Conservation (phyloP, 495 filamentous ascomycete genomes). For the Aspergillus wentii region DNA sequence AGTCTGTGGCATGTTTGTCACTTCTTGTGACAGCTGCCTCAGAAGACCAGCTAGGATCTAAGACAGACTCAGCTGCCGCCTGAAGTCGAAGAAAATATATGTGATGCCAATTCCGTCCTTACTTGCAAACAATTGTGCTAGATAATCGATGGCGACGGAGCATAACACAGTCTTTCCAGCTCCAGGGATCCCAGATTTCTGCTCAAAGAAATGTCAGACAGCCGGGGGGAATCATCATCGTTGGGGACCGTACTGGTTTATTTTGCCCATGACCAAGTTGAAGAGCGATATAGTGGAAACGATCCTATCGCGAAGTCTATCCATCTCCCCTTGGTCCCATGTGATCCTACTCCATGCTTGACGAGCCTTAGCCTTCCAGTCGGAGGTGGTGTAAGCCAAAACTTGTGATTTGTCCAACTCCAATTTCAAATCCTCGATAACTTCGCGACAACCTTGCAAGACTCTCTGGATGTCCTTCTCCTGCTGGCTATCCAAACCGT, state of each 20-base stretch:
- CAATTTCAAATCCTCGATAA: slow-evolving; percentile 1
- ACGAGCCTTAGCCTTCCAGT: background rate
- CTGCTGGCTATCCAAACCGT: background rate
- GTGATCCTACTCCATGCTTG: slow-evolving; percentile 1
- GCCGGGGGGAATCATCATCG: too few species aligned
- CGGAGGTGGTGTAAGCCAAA: background rate
- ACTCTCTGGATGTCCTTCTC: background rate
- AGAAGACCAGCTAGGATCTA: background rate
- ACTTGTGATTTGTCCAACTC: slow-evolving; percentile 1
- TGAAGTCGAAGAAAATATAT: slow-evolving; percentile 2
- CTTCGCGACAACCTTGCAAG: background rate
- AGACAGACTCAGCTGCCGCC: background rate
- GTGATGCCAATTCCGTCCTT: background rate
- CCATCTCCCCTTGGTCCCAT: slow-evolving; percentile 3
- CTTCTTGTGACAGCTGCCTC: background rate
- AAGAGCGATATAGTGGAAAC: background rate
- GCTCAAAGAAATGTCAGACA: background rate
- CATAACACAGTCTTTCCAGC: slow-evolving; percentile 1
- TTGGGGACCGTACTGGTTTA: background rate
- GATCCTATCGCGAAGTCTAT: slow-evolving; percentile 1
- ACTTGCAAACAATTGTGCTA: slow-evolving; percentile 2
- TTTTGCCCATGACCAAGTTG: background rate
- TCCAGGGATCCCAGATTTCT: slow-evolving; percentile 2
- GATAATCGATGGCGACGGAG: background rate
- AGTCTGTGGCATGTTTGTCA: background rate